A percentile compares a stretch with the other conserved stretches of the same genome.
Evolutionary conservation across 768 basidiomycete genomes (phyloP).

Genomic region (Gautieria morchelliformis): DNA sequence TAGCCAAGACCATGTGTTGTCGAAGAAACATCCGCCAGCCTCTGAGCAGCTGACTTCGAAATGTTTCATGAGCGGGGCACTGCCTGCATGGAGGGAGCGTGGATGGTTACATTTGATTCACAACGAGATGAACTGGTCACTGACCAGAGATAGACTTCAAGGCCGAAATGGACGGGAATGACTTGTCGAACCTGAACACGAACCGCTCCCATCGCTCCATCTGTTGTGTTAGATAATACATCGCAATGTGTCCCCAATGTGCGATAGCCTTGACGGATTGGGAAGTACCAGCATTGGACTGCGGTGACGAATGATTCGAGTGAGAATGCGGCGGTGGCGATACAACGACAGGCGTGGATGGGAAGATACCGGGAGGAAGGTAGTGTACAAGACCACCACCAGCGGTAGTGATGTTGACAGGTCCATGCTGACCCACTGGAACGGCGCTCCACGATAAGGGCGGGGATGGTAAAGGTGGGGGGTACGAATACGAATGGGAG

Average conservation of each 20-base stretch:
- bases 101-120: not conserved
- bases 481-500: slow-evolving; percentile 16
- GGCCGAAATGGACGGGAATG: slow-evolving; percentile 63
- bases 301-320: slow-evolving; percentile 30
- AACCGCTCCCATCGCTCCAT: slow-evolving; percentile 80
- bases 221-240: slow-evolving; percentile 70
- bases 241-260: slow-evolving; percentile 75
- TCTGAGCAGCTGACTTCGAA: slow-evolving; percentile 73
- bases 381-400: slow-evolving; percentile 2
- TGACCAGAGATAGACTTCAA: slow-evolving; percentile 63
- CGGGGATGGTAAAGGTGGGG: slow-evolving; percentile 12
- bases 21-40: slow-evolving; percentile 40
- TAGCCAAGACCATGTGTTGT: slow-evolving; percentile 59
- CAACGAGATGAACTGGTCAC: not conserved
- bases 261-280: slow-evolving; percentile 34
- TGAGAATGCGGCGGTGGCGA: slow-evolving; percentile 34
- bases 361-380: slow-evolving; percentile 20
- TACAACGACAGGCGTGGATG: slow-evolving; percentile 35
- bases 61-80: slow-evolving; percentile 63
- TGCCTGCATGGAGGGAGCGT: slow-evolving; percentile 32
- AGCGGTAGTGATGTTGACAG: slow-evolving; percentile 1
- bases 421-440: slow-evolving; percentile 6
- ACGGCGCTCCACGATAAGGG: slow-evolving; percentile 8
- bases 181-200: slow-evolving; percentile 69
- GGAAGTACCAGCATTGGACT: slow-evolving; percentile 17